Evolutionary conservation across 2,329 filamentous ascomycete genomes (phyloP), one percentile per base, ranked within the genome.

Genomic region (Arthrocladium fulminans): DNA sequence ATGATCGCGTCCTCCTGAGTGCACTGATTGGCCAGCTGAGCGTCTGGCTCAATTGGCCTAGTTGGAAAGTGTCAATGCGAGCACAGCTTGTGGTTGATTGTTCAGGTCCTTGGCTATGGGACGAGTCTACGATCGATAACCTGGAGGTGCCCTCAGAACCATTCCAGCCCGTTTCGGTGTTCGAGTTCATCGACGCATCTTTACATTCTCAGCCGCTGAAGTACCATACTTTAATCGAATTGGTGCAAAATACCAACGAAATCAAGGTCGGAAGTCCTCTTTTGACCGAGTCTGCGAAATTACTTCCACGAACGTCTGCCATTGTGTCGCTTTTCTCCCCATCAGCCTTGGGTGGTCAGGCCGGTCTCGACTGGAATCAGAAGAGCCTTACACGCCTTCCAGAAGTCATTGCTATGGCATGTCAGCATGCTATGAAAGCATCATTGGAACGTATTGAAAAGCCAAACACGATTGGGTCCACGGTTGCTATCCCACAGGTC

Each of bases 1-100:
- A 64, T 17, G 67, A 73, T 35, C 57, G 67, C 19, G 66, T 71
- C 12, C 71, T 75, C 35, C 66, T 97, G 19, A 78, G 80, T n/a
- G 81, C 85, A 13, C 65, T 96, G 1, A 69, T 97, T 37, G 81
- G 83, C 39, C 90, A 96, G 62, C 73, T 98, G 49, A 80, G 84
- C 1, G 72, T 76, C 46, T 97, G 90, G 89, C 71, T 98, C 20
- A 78, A 79, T 7, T 95, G 90, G 75, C 64, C 70, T 22, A 71
- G 68, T 20, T 87, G 83, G 83, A 67, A 66, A 34, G 75, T 69
- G 65, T 66, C 63, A 29, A 59, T 64, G 10, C 70, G 74, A 48
- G 65, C 69, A 17, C 79, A 77, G 51, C 84, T 81, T 61, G 72
- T 76, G 42, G 65, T 76, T n/a, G 81, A 85, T 55, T 75, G 78